Conservation (phyloP, 2,329 filamentous ascomycete species). For the Pseudogymnoascus sp. region DNA sequence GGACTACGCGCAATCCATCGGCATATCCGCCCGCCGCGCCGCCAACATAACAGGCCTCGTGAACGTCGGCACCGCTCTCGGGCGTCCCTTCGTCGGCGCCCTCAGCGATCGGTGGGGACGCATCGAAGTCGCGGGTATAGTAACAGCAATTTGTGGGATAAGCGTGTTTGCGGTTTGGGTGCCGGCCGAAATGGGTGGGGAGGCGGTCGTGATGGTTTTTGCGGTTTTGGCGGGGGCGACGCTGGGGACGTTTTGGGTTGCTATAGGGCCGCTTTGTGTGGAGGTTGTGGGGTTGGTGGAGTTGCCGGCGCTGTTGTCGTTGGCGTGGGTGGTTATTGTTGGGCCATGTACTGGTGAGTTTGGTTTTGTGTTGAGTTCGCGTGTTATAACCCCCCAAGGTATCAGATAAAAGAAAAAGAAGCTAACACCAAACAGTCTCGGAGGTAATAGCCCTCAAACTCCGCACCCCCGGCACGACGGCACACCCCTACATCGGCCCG, state of each 20-base stretch:
- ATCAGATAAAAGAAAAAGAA: no score
- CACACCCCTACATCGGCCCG: constrained; percentile 29
- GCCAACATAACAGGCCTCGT: constrained; percentile 34
- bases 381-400: neutral
- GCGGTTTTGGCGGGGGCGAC: constrained; percentile 35
- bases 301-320: constrained; percentile 32
- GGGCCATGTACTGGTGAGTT: constrained; percentile 29
- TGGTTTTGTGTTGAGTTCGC: constrained; percentile 20
- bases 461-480: constrained; percentile 21
- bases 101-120: constrained; percentile 37
- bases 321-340: constrained; percentile 31
- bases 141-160: constrained; percentile 34
- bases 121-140: constrained; percentile 32
- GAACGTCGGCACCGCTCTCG: constrained; percentile 39
- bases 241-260: constrained; percentile 41
- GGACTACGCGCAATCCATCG: constrained; percentile 37
- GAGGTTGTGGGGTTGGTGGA: constrained; percentile 34
- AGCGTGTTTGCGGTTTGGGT: constrained; percentile 38
- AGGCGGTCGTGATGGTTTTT: constrained; percentile 33
- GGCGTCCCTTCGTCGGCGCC: constrained; percentile 37
- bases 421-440: constrained; percentile 20
- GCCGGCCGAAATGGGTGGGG: constrained; percentile 33
- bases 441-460: constrained; percentile 36
- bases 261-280: constrained; percentile 32
- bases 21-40: constrained; percentile 32